phyloP scores from a whole-genome alignment of 2,329 filamentous ascomycete genomes.

The Colletotrichum orbiculare region DNA sequence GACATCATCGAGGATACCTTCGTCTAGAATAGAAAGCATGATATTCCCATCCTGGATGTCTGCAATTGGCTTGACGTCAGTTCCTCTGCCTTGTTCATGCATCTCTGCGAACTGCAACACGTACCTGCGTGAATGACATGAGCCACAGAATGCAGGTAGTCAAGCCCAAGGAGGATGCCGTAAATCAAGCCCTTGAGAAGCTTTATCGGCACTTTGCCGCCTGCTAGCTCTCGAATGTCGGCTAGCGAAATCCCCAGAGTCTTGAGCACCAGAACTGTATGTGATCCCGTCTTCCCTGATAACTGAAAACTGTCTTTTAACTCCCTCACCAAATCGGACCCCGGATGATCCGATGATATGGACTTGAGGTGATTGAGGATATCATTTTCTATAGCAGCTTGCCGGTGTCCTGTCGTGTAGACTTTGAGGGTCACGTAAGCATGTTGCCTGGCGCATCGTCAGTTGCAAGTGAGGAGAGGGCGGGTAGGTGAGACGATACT shows the following conservation, averaged over 20 bases:
- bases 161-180: slow-evolving; percentile 21
- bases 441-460: slow-evolving; percentile 10
- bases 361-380: slow-evolving; percentile 13
- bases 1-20: slow-evolving; percentile 30
- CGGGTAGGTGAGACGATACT: slow-evolving; percentile 20
- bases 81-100: neutral
- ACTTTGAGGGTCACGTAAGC: slow-evolving; percentile 29
- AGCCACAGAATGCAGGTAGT: slow-evolving; percentile 29
- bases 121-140: slow-evolving; percentile 33
- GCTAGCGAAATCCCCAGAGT: slow-evolving; percentile 30
- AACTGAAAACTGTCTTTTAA: slow-evolving; percentile 25
- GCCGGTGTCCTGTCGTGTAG: slow-evolving; percentile 20
- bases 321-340: slow-evolving; percentile 3
- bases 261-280: slow-evolving; percentile 24
- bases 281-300: slow-evolving; percentile 4
- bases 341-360: slow-evolving; percentile 25
- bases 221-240: slow-evolving; percentile 32
- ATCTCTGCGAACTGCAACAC: too few relatives aligned
- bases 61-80: slow-evolving; percentile 5
- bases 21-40: slow-evolving; percentile 38
- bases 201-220: slow-evolving; percentile 30
- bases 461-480: neutral
- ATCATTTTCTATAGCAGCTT: slow-evolving; percentile 20
- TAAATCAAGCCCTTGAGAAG: slow-evolving; percentile 23
- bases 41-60: slow-evolving; percentile 42